A percentile compares a stretch with the other conserved stretches of the same genome.
These are phyloP conservation scores for Picochlorum sp. DNA, from an alignment of 139 green algal genomes.

Conservation along the genomic window DNA sequence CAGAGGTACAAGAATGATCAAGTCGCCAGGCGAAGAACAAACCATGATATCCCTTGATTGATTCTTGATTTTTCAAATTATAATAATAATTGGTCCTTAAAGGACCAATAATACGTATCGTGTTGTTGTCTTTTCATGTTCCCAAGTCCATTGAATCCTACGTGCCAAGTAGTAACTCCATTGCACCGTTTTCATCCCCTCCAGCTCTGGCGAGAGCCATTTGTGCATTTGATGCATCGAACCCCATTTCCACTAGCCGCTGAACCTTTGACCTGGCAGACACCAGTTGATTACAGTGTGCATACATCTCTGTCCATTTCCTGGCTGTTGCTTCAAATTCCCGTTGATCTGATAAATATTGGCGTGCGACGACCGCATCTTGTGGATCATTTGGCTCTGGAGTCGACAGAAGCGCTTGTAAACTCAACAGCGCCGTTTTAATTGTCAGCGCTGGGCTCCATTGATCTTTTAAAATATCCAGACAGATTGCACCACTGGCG, in stretches of 20 bases:
- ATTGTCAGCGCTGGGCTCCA: constrained; percentile 92
- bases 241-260: constrained; percentile 76
- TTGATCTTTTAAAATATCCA: constrained; percentile 97
- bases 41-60: too few relatives aligned
- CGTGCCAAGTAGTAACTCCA: constrained; percentile 56
- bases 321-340: constrained; percentile 57
- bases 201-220: constrained; percentile 37
- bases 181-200: constrained; percentile 62
- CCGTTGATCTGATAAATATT: constrained; percentile 60
- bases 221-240: constrained; percentile 30
- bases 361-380: constrained; percentile 88
- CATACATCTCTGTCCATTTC: constrained; percentile 41
- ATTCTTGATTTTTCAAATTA: too few relatives aligned
- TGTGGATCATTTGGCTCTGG: constrained; percentile 91
- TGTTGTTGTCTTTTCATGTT: background rate
- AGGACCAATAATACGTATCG: too few relatives aligned
- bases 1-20: too few relatives aligned
- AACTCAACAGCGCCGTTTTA: constrained; percentile 90
- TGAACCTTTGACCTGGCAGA: constrained; percentile 29
- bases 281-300: constrained; percentile 13
- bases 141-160: too few relatives aligned
- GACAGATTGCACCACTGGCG: constrained; percentile 85
- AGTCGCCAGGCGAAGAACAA: too few relatives aligned
- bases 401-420: constrained; percentile 87
- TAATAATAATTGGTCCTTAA: too few relatives aligned